Conservation (phyloP, 2,329 filamentous ascomycete genomes). For the Diaporthe eres region DNA sequence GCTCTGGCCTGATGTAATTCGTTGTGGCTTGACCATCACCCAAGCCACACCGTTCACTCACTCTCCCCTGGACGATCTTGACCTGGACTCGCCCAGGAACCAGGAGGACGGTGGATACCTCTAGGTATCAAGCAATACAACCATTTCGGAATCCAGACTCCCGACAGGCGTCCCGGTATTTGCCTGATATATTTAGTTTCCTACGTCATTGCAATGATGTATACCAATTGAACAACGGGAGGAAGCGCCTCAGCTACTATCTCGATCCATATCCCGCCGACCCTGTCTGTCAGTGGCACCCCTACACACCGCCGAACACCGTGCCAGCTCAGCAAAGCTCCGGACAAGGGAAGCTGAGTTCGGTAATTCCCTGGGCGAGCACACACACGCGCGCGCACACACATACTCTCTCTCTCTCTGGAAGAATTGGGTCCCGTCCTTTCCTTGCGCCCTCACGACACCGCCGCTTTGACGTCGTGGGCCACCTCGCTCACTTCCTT, state of each 20-base stretch:
- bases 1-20: not conserved
- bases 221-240: conserved; percentile 15
- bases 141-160: conserved; percentile 1
- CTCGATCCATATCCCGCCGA: not conserved
- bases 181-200: conserved; percentile 17
- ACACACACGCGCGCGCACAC: not conserved
- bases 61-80: not conserved
- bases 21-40: not conserved
- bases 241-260: conserved; percentile 20
- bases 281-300: not conserved
- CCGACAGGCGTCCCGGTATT: not conserved
- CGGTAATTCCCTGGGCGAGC: conserved; percentile 10
- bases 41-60: not conserved
- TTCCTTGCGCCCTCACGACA: conserved; percentile 23
- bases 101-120: conserved; percentile 13
- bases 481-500: conserved; percentile 28
- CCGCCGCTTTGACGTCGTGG: conserved; percentile 31
- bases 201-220: conserved; percentile 21
- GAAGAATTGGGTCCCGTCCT: conserved; percentile 1
- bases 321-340: conserved; percentile 26
- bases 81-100: not conserved
- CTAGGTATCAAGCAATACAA: conserved; percentile 24
- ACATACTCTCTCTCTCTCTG: too few relatives aligned
- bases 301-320: conserved; percentile 31
- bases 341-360: conserved; percentile 1